Base-by-base conservation (phyloP, 2,329 filamentous ascomycete genomes). In the Colletotrichum tanaceti region DNA sequence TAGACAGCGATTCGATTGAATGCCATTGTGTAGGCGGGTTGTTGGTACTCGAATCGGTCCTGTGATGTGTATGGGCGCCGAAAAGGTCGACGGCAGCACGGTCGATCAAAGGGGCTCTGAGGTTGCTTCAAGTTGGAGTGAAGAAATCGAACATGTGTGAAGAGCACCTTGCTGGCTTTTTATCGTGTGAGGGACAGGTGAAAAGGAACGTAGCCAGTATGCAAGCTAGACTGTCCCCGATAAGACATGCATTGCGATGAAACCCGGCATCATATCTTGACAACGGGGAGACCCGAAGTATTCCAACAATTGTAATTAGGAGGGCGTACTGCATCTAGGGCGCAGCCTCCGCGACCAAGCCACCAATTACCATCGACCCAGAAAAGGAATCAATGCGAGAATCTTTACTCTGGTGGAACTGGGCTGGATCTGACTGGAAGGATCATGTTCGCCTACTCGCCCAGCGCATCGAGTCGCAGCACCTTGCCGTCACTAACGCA, bases 1-100 rank as follows among this genome's bases (percentile, higher is more conserved):
- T 77, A 75, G 10, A 77, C 65, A 5, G 75, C 76, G 22, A 77
- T 75, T 5, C 74, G 73, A 63, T 77, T 76, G 49, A 68, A 73
- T 1, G 72, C 60, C 71, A 75, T 35, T 32, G 7, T 35, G 1
- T 73, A 35, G 20, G 14, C 13, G 35, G 18, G 5, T n/a, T 7
- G 18, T 18, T n/a, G 20, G 14, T 6, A 28, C 3, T 24, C 2
- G 16, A 10, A 11, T 2, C 18, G 22, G 5, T 6, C 6, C 16
- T n/a, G n/a, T 6, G n/a, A 16, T 2, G 16, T 38, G 11, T 5
- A 10, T 20, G 10, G 38, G 1, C 32, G 28, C 5, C 2, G 28
- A 13, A n/a, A 18, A 2, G 4, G n/a, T 11, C 16, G 18, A 4
- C 3, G 16, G 5, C 32, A n/a, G 11, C 11, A 52, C 5, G 11